Conservation (phyloP, 352 stramenopile species). For the Phytopythium helicoides region DNA sequence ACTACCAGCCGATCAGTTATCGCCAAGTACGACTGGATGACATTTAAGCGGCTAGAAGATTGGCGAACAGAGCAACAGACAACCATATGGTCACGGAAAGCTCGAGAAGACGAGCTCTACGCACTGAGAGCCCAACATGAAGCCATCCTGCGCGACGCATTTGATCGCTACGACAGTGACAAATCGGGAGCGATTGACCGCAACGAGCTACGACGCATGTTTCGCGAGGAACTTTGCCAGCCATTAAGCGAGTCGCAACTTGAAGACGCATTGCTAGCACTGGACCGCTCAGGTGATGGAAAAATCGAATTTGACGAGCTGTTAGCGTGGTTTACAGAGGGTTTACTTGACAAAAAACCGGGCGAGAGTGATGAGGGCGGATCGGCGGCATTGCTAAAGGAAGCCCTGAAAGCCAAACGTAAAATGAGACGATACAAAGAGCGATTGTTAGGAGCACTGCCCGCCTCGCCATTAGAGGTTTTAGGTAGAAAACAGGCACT, state of each 20-base stretch:
- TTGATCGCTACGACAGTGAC: constrained; percentile 40
- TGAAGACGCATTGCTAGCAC: constrained; percentile 25
- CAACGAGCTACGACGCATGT: constrained; percentile 36
- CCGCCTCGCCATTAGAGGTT: constrained; percentile 6
- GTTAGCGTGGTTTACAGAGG: constrained; percentile 36
- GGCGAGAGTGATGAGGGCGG: not conserved
- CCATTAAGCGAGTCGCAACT: constrained; percentile 31
- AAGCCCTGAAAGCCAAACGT: constrained; percentile 34
- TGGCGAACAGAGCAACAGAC: constrained; percentile 3
- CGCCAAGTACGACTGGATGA: constrained; percentile 27
- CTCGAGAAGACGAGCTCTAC: constrained; percentile 23
- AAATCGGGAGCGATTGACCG: constrained; percentile 36
- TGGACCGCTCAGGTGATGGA: constrained; percentile 46
- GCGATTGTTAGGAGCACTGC: constrained; percentile 25
- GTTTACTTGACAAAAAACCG: constrained; percentile 21
- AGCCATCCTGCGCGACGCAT: constrained; percentile 41
- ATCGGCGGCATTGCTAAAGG: constrained; percentile 28
- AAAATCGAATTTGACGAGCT: constrained; percentile 44
- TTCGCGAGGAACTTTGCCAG: constrained; percentile 44
- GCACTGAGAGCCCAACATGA: constrained; percentile 36
- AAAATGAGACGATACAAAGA: constrained; percentile 44
- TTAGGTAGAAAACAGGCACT: constrained; percentile 6
- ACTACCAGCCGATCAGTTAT: constrained; percentile 10
- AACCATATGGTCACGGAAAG: constrained; percentile 9
- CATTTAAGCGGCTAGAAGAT: not conserved